Evolutionary conservation across 192 early-diverging fungal genomes (phyloP), one percentile per base, ranked within the genome.

Genomic region (Coemansia sp.): DNA sequence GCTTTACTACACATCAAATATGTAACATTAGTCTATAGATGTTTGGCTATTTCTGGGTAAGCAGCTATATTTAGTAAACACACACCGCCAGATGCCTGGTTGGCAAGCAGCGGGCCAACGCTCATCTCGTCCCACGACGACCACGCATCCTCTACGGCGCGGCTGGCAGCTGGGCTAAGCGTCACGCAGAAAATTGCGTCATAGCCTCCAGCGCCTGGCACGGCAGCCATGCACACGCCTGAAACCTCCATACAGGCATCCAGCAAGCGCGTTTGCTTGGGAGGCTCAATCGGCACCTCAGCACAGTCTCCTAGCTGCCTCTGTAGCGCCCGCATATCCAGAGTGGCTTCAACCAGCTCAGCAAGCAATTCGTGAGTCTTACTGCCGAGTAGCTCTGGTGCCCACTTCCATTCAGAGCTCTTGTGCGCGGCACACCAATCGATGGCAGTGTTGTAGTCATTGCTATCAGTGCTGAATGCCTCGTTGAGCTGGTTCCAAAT

Each of bases 191-290:
- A 97, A 63, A 99, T 97, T 7, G 97, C 97, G 76, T 99, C 97
- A 60, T 87, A 98, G 5, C 97, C 97, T 40, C 97, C 97, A 55
- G 96, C 95, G 50, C 97, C 97, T 20, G 97, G 97, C 3, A 99
- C 95, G 21, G 94, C 95, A 16, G 93, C 91, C 88, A 95, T 90
- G 18, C 97, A 66, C 9, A 94, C 89, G 46, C 97, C 97, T 42
- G 91, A 87, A 4, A 91, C 80, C 5, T 76, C 61, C 67, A 89
- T 83, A 67, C 92, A 95, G 3, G 89, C 88, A 77, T 98, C 92
- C 33, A 99, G 71, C 42, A 99, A 76, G 6, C 83, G 61, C 3
- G 95, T 96, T 69, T 99, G 97, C 65, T 89, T 85, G 1, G 74
- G 69, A 0, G 97, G 97, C 66, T 99, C 97, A 46, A 99, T 90